Evolutionary conservation across 179 eudicot species (phyloP).

Genomic region (Amaranthus tricolor): DNA sequence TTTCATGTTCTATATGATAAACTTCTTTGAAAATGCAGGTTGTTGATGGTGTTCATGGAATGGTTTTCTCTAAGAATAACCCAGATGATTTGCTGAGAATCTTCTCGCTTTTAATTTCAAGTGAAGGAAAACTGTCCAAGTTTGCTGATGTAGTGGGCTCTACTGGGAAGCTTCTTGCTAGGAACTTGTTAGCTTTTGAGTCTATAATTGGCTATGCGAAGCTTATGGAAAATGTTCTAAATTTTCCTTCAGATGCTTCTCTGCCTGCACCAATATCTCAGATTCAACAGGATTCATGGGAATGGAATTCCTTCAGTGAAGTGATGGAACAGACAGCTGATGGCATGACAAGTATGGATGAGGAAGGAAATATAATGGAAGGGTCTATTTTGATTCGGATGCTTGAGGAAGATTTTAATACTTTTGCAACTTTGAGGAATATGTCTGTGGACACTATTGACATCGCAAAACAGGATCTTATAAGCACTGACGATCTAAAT

Average conservation of each 20-base stretch:
- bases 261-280: slow-evolving; percentile 62
- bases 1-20: background rate
- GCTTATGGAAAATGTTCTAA: slow-evolving; percentile 70
- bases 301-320: slow-evolving; percentile 61
- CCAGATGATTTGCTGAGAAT: slow-evolving; percentile 63
- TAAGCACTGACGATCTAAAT: slow-evolving; percentile 63
- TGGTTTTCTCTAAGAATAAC: slow-evolving; percentile 63
- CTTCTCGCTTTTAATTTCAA: slow-evolving; percentile 61
- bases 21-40: slow-evolving; percentile 43
- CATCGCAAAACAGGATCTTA: slow-evolving; percentile 36
- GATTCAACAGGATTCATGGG: slow-evolving; percentile 64
- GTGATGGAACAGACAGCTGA: slow-evolving; percentile 37
- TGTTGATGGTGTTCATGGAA: slow-evolving; percentile 81
- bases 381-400: slow-evolving; percentile 49
- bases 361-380: slow-evolving; percentile 24
- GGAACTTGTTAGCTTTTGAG: slow-evolving; percentile 75
- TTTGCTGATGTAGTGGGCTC: slow-evolving; percentile 65
- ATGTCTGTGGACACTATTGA: slow-evolving; percentile 34
- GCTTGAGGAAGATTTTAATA: slow-evolving; percentile 57
- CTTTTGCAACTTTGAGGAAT: slow-evolving; percentile 30
- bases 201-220: slow-evolving; percentile 64
- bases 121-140: slow-evolving; percentile 56
- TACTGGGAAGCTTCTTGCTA: slow-evolving; percentile 72
- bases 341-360: slow-evolving; percentile 27
- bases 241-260: slow-evolving; percentile 72